phyloP scores from a whole-genome alignment of 2,329 filamentous ascomycete genomes.

The Lecanicillium sp. region DNA sequence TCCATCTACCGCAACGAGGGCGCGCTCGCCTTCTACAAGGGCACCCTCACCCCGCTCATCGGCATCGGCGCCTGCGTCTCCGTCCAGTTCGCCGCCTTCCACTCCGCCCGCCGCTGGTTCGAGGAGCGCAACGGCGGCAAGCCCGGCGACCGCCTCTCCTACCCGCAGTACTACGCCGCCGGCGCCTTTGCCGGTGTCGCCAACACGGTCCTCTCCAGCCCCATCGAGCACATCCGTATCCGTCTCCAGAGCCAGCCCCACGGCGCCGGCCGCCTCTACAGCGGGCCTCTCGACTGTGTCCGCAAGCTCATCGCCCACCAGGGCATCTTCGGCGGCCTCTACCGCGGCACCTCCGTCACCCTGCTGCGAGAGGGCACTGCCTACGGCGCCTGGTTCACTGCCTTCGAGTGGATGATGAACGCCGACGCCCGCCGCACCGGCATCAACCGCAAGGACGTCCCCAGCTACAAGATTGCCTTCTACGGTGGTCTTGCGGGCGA shows the following conservation, averaged over 20 bases:
- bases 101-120: slow-evolving; percentile 80
- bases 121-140: slow-evolving; percentile 67
- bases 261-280: slow-evolving; percentile 70
- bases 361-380: slow-evolving; percentile 84
- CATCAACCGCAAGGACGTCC: slow-evolving; percentile 69
- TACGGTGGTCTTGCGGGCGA: slow-evolving; percentile 94
- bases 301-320: slow-evolving; percentile 65
- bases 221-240: slow-evolving; percentile 96
- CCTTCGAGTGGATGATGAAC: slow-evolving; percentile 97
- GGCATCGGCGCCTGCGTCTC: slow-evolving; percentile 96
- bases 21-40: slow-evolving; percentile 92
- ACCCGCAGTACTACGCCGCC: slow-evolving; percentile 81
- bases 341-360: slow-evolving; percentile 83
- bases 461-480: slow-evolving; percentile 77
- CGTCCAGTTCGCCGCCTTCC: slow-evolving; percentile 97
- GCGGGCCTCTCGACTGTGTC: slow-evolving; percentile 83
- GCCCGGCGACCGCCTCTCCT: slow-evolving; percentile 55
- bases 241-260: slow-evolving; percentile 94
- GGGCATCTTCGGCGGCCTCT: slow-evolving; percentile 66
- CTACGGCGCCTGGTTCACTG: slow-evolving; percentile 91
- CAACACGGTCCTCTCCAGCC: slow-evolving; percentile 81
- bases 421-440: slow-evolving; percentile 72
- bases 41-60: slow-evolving; percentile 87
- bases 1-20: slow-evolving; percentile 87
- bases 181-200: slow-evolving; percentile 90